A percentile compares a stretch with the other conserved stretches of the same genome.
These are phyloP conservation scores for Kodamaea sp. DNA, from an alignment of 1,139 yeast genomes.

Conservation along the genomic window DNA sequence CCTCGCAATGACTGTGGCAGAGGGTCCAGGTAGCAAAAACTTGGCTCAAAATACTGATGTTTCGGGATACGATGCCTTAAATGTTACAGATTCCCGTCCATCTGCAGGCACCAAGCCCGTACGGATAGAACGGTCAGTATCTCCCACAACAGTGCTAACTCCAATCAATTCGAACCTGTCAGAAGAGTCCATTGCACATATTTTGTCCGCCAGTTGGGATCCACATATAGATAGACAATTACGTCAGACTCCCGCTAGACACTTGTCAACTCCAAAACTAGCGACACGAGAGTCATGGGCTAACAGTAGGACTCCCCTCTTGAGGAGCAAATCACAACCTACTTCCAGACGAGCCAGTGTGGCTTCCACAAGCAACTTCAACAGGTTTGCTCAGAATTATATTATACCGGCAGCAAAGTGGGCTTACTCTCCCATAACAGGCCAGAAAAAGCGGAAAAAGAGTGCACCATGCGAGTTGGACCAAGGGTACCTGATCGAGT, in stretches of 20 bases:
- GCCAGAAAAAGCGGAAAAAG: constrained; percentile 3
- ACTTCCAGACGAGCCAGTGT: constrained; percentile 6
- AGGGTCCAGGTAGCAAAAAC: too few relatives aligned
- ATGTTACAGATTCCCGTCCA: neutral
- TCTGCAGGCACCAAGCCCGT: neutral
- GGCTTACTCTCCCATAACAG: constrained; percentile 18
- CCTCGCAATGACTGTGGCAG: too few relatives aligned
- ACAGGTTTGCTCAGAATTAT: constrained; percentile 24
- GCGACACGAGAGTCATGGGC: neutral
- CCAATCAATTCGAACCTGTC: constrained; percentile 11
- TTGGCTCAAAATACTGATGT: neutral
- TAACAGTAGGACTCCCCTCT: constrained; percentile 3
- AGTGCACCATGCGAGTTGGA: constrained; percentile 1
- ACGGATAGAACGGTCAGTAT: neutral
- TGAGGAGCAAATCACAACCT: constrained; percentile 11
- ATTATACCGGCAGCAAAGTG: constrained; percentile 29
- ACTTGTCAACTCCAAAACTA: neutral
- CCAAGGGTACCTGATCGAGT: constrained; percentile 39
- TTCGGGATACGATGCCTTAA: neutral
- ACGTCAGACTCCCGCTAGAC: neutral
- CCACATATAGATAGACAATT: constrained; percentile 1
- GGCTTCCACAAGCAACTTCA: constrained; percentile 13
- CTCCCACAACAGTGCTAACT: constrained; percentile 1
- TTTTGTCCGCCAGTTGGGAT: constrained; percentile 12
- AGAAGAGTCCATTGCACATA: constrained; percentile 9